Percentiles rank a stretch among this genome's conserved stretches.
Evolutionary conservation across 306 rosid genomes (phyloP).

Genomic region (Vigna trinervia): DNA sequence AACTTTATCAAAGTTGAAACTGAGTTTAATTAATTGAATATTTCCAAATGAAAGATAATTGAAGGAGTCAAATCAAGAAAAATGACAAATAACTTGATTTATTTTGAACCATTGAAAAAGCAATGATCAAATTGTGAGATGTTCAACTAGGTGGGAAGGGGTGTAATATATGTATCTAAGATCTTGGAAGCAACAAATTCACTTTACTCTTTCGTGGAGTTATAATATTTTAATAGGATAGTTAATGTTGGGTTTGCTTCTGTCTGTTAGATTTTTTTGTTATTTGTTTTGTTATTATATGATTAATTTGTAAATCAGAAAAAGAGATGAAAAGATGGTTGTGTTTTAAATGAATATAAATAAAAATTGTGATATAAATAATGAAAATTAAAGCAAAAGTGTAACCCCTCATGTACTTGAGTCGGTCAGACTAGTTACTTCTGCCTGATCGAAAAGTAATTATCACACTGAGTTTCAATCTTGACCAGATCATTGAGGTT

Average conservation of each 20-base stretch:
- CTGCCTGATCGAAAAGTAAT: not conserved
- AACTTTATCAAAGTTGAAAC: too few species aligned
- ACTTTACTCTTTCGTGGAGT: not conserved
- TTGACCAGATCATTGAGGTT: constrained; percentile 1
- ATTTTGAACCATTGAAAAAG: not conserved
- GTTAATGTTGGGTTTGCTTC: too few species aligned
- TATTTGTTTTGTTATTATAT: too few species aligned
- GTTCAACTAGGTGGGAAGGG: not conserved
- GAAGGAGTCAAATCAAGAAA: not conserved
- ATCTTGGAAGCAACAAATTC: not conserved
- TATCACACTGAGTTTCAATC: not conserved
- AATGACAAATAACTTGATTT: not conserved
- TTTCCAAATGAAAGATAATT: not conserved
- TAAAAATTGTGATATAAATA: not conserved
- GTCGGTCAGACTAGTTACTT: not conserved
- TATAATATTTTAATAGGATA: not conserved
- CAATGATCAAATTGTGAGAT: not conserved
- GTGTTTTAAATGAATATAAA: not conserved
- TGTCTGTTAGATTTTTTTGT: too few species aligned
- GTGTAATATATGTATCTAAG: not conserved
- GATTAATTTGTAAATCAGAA: not conserved
- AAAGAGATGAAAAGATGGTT: not conserved
- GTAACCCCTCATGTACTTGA: not conserved
- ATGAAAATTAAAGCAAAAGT: constrained; percentile 9
- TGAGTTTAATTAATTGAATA: not conserved